Evolutionary conservation across 164 flowering plant genomes (phyloP).

Genomic region (Vitis rupestris): DNA sequence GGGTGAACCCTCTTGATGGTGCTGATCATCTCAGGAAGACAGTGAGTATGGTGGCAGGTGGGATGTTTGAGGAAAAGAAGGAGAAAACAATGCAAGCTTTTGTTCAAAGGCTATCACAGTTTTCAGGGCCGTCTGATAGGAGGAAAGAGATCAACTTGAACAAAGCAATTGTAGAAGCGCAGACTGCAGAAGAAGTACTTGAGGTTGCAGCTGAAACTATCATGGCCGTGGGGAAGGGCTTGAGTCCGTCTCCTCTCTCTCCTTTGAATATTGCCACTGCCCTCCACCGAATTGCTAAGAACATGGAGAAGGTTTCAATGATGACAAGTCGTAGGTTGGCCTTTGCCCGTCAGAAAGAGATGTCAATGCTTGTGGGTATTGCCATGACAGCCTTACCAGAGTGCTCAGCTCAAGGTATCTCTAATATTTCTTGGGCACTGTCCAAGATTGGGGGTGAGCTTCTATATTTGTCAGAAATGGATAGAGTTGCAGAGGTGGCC

Average conservation of each 20-base stretch:
- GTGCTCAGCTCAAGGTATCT: slow-evolving; percentile 90
- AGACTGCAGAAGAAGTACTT: slow-evolving; percentile 81
- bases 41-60: slow-evolving; percentile 60
- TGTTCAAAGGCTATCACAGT: slow-evolving; percentile 72
- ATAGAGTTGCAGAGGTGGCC: slow-evolving; percentile 93
- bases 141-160: slow-evolving; percentile 78
- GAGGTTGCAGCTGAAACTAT: slow-evolving; percentile 68
- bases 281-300: slow-evolving; percentile 88
- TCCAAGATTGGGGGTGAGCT: slow-evolving; percentile 96
- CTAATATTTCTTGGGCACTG: slow-evolving; percentile 93
- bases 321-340: slow-evolving; percentile 59
- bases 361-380: slow-evolving; percentile 87
- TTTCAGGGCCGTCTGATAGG: slow-evolving; percentile 80
- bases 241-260: slow-evolving; percentile 88
- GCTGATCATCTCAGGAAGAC: slow-evolving; percentile 25
- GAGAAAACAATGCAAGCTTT: slow-evolving; percentile 64
- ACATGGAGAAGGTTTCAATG: slow-evolving; percentile 95
- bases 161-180: slow-evolving; percentile 66
- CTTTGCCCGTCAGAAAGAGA: slow-evolving; percentile 86
- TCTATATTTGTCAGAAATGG: slow-evolving; percentile 93
- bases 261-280: slow-evolving; percentile 93
- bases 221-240: slow-evolving; percentile 83
- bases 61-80: slow-evolving; percentile 68
- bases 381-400: slow-evolving; percentile 86
- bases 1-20: slow-evolving; percentile 13